Conservation (phyloP, 2,329 filamentous ascomycete species). For the Parascedosporium putredinis region DNA sequence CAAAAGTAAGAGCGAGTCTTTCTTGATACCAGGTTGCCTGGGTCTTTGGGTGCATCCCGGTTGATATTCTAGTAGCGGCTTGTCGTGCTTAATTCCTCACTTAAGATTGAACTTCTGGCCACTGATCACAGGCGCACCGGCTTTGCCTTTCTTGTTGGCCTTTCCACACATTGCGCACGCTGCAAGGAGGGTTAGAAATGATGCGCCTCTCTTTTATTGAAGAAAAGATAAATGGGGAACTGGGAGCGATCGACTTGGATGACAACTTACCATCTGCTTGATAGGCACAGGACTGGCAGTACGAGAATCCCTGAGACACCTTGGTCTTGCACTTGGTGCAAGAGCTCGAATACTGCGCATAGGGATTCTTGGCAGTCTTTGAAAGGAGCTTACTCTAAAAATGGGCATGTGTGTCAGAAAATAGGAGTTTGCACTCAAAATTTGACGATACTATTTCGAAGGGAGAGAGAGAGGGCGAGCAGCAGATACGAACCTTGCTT, state of each 20-base stretch:
- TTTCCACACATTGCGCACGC: slow-evolving; percentile 57
- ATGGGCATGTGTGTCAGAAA: neutral
- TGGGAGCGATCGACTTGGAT: neutral
- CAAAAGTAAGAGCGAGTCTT: no score
- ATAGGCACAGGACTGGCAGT: slow-evolving; percentile 54
- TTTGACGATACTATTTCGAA: neutral
- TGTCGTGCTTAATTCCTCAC: slow-evolving; percentile 22
- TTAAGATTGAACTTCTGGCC: slow-evolving; percentile 55
- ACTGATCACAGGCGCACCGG: slow-evolving; percentile 41
- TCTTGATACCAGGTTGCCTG: no score
- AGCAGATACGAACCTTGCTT: slow-evolving; percentile 36
- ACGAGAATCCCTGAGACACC: slow-evolving; percentile 49
- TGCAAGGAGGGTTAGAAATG: no score
- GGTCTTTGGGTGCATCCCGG: no score
- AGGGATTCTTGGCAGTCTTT: slow-evolving; percentile 55
- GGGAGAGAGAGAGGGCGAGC: neutral
- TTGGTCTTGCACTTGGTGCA: slow-evolving; percentile 54
- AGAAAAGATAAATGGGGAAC: neutral
- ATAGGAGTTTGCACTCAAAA: neutral
- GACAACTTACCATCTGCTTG: slow-evolving; percentile 42
- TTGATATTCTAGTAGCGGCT: neutral
- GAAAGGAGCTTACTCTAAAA: slow-evolving; percentile 52
- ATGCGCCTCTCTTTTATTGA: neutral
- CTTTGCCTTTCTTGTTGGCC: slow-evolving; percentile 37
- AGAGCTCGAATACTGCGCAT: slow-evolving; percentile 51